Percentiles rank a stretch among this genome's conserved stretches.
Evolutionary conservation across 345 rosid genomes (phyloP).

Genomic region (Arabidopsis arenosa): DNA sequence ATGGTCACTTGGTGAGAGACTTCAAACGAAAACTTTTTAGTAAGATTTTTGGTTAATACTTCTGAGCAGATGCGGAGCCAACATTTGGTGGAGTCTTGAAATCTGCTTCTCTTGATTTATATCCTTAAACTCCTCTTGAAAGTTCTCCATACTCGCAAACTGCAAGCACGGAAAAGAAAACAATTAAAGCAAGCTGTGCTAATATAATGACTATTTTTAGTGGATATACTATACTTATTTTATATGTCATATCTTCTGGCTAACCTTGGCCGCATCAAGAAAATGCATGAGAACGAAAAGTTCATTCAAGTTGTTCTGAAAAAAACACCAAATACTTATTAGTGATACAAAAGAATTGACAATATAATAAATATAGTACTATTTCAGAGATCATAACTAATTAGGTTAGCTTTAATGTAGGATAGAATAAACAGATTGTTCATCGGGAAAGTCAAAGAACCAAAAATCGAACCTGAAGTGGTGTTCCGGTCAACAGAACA

Average conservation of each 20-base stretch:
- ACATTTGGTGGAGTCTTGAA: conserved; percentile 80
- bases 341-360: not conserved
- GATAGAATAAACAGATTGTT: not conserved
- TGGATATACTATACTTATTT: conserved; percentile 3
- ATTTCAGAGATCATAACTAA: not conserved
- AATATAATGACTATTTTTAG: not conserved
- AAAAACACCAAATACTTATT: conserved; percentile 36
- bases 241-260: conserved; percentile 34
- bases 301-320: conserved; percentile 94
- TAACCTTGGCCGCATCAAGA: conserved; percentile 92
- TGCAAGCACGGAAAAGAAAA: conserved; percentile 46
- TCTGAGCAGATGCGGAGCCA: conserved; percentile 91
- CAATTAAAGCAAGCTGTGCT: not conserved
- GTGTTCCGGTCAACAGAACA: conserved; percentile 89
- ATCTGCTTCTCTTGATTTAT: conserved; percentile 92
- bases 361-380: not conserved
- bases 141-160: conserved; percentile 89
- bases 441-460: not conserved
- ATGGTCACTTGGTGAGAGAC: not conserved
- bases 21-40: conserved; percentile 16
- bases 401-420: not conserved
- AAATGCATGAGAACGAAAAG: conserved; percentile 98
- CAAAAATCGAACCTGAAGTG: conserved; percentile 76
- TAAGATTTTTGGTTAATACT: conserved; percentile 56
- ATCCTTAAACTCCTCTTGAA: conserved; percentile 82